These are phyloP conservation scores for Pyronema domesticum DNA, from an alignment of 495 filamentous ascomycete species.

Conservation along the genomic window DNA sequence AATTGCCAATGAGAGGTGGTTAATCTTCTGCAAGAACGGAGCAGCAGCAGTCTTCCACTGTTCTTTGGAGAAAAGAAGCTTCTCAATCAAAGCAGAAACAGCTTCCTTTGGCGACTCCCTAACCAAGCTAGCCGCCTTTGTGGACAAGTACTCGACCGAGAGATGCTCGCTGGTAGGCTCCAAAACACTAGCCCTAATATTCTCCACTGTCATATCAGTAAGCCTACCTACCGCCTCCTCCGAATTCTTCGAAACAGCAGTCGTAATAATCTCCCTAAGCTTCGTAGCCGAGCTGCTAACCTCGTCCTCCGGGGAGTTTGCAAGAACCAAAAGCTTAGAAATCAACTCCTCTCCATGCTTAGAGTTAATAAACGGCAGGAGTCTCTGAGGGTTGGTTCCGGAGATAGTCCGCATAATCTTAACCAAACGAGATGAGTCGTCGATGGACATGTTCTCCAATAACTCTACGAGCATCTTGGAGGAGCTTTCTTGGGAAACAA, in stretches of 20 bases:
- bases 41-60: conserved; percentile 38
- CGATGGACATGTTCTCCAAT: conserved; percentile 29
- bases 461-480: conserved; percentile 29
- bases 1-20: conserved; percentile 47
- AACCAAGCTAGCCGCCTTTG: conserved; percentile 36
- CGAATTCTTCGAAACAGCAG: conserved; percentile 26
- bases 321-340: conserved; percentile 37
- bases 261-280: conserved; percentile 25
- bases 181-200: conserved; percentile 35
- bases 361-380: conserved; percentile 29
- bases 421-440: conserved; percentile 26
- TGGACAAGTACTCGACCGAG: conserved; percentile 36
- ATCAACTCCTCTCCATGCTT: conserved; percentile 36
- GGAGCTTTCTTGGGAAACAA: conserved; percentile 6
- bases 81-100: conserved; percentile 22
- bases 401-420: conserved; percentile 29
- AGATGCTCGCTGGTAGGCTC: conserved; percentile 37
- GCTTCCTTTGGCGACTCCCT: conserved; percentile 26
- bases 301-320: conserved; percentile 25
- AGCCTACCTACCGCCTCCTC: conserved; percentile 16
- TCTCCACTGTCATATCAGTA: conserved; percentile 27
- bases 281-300: not conserved
- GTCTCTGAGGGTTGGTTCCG: conserved; percentile 25
- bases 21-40: conserved; percentile 38
- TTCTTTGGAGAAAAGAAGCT: conserved; percentile 32